Evolutionary conservation across 1,139 yeast species (phyloP).

Genomic region (Hanseniaspora gamundiae): DNA sequence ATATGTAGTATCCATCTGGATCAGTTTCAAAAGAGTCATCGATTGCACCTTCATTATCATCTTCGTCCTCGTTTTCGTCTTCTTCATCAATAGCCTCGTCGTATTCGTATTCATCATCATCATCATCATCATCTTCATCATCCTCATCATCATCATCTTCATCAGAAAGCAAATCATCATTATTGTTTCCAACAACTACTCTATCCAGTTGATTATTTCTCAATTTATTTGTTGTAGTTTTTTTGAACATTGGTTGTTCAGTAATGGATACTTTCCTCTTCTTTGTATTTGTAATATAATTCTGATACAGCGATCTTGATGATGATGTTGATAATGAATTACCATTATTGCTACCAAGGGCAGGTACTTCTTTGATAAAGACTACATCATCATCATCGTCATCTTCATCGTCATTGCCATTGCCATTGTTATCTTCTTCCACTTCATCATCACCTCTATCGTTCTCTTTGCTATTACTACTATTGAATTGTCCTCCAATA

Average conservation of each 20-base stretch:
- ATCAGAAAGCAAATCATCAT: not conserved
- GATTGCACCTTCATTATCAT: not conserved
- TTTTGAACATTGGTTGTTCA: not conserved
- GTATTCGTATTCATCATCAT: not conserved
- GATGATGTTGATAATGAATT: no score
- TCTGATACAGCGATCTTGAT: not conserved
- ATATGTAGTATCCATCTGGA: conserved; percentile 67
- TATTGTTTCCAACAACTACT: not conserved
- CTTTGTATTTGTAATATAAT: not conserved
- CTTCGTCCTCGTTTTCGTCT: not conserved
- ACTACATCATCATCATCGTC: not conserved
- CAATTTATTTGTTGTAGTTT: not conserved
- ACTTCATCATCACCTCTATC: not conserved
- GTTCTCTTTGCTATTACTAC: no score
- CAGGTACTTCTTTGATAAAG: not conserved
- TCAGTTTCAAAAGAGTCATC: conserved; percentile 1
- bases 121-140: not conserved
- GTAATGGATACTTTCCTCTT: conserved; percentile 3
- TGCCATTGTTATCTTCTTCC: not conserved
- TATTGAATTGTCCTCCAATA: not conserved
- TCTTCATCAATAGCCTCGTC: not conserved
- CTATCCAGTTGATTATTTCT: not conserved
- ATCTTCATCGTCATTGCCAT: not conserved
- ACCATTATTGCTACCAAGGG: no score
- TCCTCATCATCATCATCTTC: not conserved